Evolutionary conservation across 2,329 filamentous ascomycete genomes (phyloP).

Genomic region (Ceratocystis huliohia): DNA sequence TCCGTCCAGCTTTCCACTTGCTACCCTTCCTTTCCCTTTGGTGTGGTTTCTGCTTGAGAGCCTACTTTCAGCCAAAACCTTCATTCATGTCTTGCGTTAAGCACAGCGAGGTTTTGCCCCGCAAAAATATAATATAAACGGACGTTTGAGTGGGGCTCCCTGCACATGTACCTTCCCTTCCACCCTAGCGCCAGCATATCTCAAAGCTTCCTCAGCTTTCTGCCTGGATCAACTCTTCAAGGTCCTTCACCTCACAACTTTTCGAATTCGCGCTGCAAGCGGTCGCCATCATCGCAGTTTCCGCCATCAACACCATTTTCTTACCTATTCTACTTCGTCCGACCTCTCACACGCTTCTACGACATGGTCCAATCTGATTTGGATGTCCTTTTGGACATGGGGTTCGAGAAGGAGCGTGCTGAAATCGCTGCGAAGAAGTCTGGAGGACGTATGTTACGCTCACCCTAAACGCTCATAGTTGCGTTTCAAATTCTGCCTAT

Average conservation of each 20-base stretch:
- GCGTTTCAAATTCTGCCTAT: neutral
- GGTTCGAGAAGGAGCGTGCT: constrained; percentile 72
- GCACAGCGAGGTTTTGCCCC: neutral
- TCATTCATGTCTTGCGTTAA: neutral
- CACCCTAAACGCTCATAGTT: neutral
- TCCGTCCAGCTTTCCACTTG: too few relatives aligned
- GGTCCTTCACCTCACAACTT: neutral
- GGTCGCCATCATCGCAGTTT: too few relatives aligned
- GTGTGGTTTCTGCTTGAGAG: too few relatives aligned
- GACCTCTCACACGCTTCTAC: neutral
- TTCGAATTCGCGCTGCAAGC: too few relatives aligned
- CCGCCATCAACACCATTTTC: neutral
- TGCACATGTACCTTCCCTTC: neutral
- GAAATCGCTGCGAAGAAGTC: constrained; percentile 74
- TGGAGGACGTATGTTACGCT: constrained; percentile 53
- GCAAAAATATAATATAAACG: neutral
- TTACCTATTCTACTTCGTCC: constrained; percentile 22
- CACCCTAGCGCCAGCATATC: neutral
- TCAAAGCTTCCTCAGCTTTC: constrained; percentile 3
- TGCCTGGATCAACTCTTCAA: neutral
- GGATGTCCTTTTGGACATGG: constrained; percentile 53
- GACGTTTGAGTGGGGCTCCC: neutral
- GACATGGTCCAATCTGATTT: constrained; percentile 48
- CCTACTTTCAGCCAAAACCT: too few relatives aligned
- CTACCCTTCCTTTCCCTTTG: too few relatives aligned